Conservation (phyloP, 1,284 basidiomycete species). For the Serendipita sp. region DNA sequence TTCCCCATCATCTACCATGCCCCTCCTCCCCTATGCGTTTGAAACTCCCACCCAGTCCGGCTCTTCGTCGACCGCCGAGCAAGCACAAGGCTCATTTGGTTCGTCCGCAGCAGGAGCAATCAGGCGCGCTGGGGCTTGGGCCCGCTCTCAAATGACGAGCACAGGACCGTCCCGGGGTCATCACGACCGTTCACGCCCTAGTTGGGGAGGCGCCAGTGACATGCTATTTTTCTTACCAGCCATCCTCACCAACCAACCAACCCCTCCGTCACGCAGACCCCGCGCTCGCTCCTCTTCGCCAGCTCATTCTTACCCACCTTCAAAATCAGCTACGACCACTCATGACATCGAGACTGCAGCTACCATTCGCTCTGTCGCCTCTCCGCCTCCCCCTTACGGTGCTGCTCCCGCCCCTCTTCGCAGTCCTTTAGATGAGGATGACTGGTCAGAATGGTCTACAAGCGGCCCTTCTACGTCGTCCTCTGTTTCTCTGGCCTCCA, state of each 20-base stretch:
- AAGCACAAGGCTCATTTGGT: constrained; percentile 20
- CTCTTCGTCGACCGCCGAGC: constrained; percentile 18
- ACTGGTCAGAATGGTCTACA: neutral
- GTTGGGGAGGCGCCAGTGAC: constrained; percentile 32
- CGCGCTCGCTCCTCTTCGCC: neutral
- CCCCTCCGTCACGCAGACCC: neutral
- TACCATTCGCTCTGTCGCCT: neutral
- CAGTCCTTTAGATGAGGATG: neutral
- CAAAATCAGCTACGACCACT: neutral
- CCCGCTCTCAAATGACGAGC: constrained; percentile 31
- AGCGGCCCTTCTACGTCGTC: neutral
- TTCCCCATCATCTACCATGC: constrained; percentile 36
- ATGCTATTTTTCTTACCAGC: constrained; percentile 71
- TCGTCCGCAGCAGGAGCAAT: constrained; percentile 33
- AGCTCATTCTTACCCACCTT: neutral
- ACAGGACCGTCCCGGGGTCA: constrained; percentile 16
- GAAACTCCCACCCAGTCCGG: constrained; percentile 41
- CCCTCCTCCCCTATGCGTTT: constrained; percentile 49
- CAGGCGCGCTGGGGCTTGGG: constrained; percentile 39
- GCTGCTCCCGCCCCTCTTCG: neutral
- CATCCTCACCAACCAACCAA: constrained; percentile 36
- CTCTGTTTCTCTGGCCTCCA: neutral
- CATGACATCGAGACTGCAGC: neutral
- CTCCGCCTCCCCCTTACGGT: neutral
- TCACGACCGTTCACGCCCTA: constrained; percentile 32